Evolutionary conservation across 2,329 filamentous ascomycete species (phyloP), one percentile per base, ranked within the genome.

Genomic region (Pyrenophora teres): DNA sequence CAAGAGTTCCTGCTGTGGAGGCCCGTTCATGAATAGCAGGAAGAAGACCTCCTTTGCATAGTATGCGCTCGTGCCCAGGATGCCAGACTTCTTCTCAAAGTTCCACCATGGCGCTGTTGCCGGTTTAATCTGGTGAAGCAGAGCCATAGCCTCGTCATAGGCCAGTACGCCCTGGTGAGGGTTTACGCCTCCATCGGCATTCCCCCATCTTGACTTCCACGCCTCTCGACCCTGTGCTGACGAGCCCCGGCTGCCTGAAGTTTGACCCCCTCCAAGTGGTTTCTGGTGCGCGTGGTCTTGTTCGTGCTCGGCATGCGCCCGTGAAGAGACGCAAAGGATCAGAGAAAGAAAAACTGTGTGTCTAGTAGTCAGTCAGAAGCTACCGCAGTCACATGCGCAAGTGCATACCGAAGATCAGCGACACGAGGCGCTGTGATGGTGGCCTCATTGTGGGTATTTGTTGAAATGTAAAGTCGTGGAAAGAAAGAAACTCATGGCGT

Each of bases 21-120:
- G 84, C 1, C 81, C 79, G 62, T 87, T 87, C 77, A 87, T 82
- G 68, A 87, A 88, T 15, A 89, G 74, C 25, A 86, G 74, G 40
- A 83, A 81, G 66, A 89, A 85, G 18, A 83, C 73, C 68, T 86
- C 78, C 62, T 83, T 83, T 33, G 81, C 80, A 67, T 88, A 88
- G 75, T 88, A 80, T 57, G 80, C 75, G 32, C 79, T 76, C 50
- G 80, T 78, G 33, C 81, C 82, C 5, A 87, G 53, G 30, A 88
- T 66, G 25, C 86, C 84, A 8, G 80, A 80, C 6, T 83, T 81
- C 67, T 82, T 84, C 47, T 63, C 71, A 62, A 67, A 67, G 61
- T 63, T 71, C 67, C 63, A 77, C 68, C 70, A 76, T 60, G 61
- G 75, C 23, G 70, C 65, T 9, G 69, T 63, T 7, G 74, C 70